These are phyloP conservation scores for Moesziomyces sp. DNA, from an alignment of 1,284 basidiomycete genomes.

Conservation along the genomic window DNA sequence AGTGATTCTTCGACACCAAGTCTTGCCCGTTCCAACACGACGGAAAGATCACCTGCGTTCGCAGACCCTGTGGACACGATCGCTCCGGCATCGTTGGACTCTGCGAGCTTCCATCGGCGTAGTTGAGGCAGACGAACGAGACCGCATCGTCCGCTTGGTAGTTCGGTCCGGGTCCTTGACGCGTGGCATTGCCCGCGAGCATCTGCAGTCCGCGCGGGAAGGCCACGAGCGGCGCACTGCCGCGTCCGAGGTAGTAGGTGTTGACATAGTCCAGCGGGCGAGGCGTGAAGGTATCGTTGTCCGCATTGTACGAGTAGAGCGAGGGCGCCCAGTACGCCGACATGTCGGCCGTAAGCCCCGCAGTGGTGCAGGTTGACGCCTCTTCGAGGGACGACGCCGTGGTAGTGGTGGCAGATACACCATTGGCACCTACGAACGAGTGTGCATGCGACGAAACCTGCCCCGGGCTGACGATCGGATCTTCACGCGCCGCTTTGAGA, in stretches of 20 bases:
- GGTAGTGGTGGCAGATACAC: conserved; percentile 21
- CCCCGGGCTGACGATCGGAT: conserved; percentile 71
- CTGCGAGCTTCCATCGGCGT: conserved; percentile 55
- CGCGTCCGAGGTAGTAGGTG: conserved; percentile 69
- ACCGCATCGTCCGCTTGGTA: conserved; percentile 62
- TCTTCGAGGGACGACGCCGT: conserved; percentile 17
- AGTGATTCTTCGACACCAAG: conserved; percentile 69
- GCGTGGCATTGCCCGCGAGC: conserved; percentile 68
- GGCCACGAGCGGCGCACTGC: conserved; percentile 57
- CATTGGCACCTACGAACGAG: conserved; percentile 67
- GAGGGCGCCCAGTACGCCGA: conserved; percentile 70
- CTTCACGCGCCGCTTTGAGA: conserved; percentile 69
- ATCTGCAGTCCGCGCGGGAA: conserved; percentile 70
- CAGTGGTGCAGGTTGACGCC: conserved; percentile 67
- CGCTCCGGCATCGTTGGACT: conserved; percentile 27
- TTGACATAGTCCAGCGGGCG: conserved; percentile 42
- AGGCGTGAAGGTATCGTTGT: conserved; percentile 40
- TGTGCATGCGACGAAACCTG: conserved; percentile 69
- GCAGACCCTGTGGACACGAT: conserved; percentile 66
- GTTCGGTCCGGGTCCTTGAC: conserved; percentile 7
- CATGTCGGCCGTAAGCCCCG: conserved; percentile 68
- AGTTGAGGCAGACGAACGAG: conserved; percentile 70
- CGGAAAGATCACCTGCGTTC: conserved; percentile 70
- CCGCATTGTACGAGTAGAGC: conserved; percentile 67
- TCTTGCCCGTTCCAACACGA: conserved; percentile 73